phyloP scores from a whole-genome alignment of 1,139 yeast genomes.

The Debaryomyces singareniensis region DNA sequence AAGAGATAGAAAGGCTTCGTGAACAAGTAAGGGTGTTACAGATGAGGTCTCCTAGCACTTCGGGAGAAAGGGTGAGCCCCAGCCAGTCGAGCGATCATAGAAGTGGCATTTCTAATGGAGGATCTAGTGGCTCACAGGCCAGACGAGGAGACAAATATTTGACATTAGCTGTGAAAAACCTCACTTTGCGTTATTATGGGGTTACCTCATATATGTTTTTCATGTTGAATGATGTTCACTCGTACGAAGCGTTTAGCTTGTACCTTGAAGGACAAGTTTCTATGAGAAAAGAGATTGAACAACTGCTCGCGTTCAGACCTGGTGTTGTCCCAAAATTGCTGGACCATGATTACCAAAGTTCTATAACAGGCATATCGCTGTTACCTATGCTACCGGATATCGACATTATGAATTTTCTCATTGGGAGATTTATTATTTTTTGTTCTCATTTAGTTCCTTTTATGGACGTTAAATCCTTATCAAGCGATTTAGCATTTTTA shows the following conservation, averaged over 20 bases:
- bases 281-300: constrained; percentile 1
- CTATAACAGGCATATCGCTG: constrained; percentile 1
- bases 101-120: too few species aligned
- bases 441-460: not conserved
- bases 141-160: constrained; percentile 21
- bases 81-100: too few species aligned
- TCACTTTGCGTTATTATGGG: constrained; percentile 33
- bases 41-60: not conserved
- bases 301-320: constrained; percentile 1
- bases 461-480: not conserved
- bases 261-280: constrained; percentile 3
- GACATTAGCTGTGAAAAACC: constrained; percentile 28
- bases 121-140: not conserved
- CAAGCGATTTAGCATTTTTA: not conserved
- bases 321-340: constrained; percentile 3
- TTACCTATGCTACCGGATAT: constrained; percentile 3
- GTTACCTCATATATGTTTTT: constrained; percentile 33
- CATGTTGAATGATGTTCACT: constrained; percentile 19
- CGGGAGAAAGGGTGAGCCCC: not conserved
- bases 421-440: not conserved
- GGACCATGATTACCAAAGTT: not conserved
- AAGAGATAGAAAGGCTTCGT: constrained; percentile 2
- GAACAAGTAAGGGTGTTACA: constrained; percentile 3
- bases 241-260: constrained; percentile 4
- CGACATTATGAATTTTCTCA: constrained; percentile 1